Conservation (phyloP, 2,329 filamentous ascomycete species). For the Xylaria sp. region DNA sequence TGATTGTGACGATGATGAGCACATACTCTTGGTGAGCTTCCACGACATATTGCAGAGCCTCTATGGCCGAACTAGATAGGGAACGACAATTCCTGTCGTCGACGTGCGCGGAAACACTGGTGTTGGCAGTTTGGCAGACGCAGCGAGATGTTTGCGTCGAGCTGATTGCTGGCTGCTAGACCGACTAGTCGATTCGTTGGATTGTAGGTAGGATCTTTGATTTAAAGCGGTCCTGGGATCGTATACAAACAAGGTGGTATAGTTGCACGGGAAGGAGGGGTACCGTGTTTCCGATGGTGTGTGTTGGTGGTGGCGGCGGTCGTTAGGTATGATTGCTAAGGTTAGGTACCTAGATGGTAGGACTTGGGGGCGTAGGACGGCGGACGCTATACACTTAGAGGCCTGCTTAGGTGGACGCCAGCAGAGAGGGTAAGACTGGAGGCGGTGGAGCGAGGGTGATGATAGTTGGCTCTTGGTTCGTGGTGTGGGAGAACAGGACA, state of each 20-base stretch:
- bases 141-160: background rate
- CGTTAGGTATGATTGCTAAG: conserved; percentile 17
- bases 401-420: background rate
- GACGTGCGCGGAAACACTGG: conserved; percentile 10
- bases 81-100: conserved; percentile 4
- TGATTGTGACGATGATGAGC: background rate
- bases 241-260: conserved; percentile 7
- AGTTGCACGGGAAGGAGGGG: conserved; percentile 27
- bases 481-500: background rate
- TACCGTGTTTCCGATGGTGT: conserved; percentile 21
- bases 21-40: conserved; percentile 81
- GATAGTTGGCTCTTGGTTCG: background rate
- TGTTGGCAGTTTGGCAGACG: background rate
- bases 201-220: background rate
- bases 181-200: conserved; percentile 1
- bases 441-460: conserved; percentile 8
- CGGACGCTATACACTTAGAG: conserved; percentile 2
- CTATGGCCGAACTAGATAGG: conserved; percentile 17
- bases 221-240: background rate
- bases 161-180: background rate
- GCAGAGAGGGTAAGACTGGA: background rate
- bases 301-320: conserved; percentile 4
- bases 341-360: conserved; percentile 1
- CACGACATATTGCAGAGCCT: conserved; percentile 67
- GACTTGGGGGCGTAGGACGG: conserved; percentile 21